Evolutionary conservation across 306 rosid genomes (phyloP), one percentile per base, ranked within the genome.

Genomic region (Lathyrus aphaca): DNA sequence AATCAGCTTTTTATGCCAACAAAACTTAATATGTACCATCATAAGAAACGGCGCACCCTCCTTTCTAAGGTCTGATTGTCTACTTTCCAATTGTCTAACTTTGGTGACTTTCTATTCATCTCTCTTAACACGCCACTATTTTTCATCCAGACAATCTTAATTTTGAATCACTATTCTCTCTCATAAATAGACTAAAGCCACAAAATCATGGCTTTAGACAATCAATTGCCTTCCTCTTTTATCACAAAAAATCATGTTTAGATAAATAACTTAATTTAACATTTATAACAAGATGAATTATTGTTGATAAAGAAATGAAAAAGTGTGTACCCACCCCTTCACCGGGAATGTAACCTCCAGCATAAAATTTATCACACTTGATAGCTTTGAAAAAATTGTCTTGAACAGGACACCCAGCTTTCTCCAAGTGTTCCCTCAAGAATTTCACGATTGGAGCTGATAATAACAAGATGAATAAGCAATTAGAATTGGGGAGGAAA

Each of bases 401-500:
- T 11, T 83, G 82, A 19, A 89, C 66, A 2, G 44, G 64, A 69
- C 98, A 92, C 63, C 96, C 98, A 68, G 92, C 77, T 84, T 87
- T 83, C 79, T 81, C 89, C 79, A 89, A 71, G 49, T 77, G 81
- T 73, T 86, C 90, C 81, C 78, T 72, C 72, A 92, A 77, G 74
- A 87, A 87, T 46, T 71, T 89, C 83, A 84, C 92, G 74, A 58
- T 77, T 15, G 98, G 95, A 86, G 80, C 91, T 85, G 81, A 60
- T 25, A 17, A 62, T n/a, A 44, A 48, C 15, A 55, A 56, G 40
- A 14, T 29, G 15, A 30, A 57, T 1, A 8, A 35, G 39, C 2
- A 3, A 15, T n/a, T 16, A 35, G 17, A 60, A 9, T 60, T 17
- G 15, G 10, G 5, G 29, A 3, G 15, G 8, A 10, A 32, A 8